Percentiles rank a stretch among this genome's conserved stretches.
These are phyloP conservation scores for Cyberlindnera lachancei DNA, from an alignment of 805 yeast species.

Conservation along the genomic window DNA sequence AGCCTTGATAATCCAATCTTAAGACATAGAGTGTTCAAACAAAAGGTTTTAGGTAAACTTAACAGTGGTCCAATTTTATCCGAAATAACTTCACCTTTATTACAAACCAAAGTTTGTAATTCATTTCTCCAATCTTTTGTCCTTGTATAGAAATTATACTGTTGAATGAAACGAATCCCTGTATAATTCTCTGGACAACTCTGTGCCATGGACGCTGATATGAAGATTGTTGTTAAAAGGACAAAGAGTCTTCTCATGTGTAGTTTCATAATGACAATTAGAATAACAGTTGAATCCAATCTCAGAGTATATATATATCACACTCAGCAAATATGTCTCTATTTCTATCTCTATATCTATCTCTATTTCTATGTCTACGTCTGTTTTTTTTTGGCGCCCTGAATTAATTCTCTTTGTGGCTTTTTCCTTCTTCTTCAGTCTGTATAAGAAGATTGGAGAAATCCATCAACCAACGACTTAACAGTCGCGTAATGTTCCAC, in stretches of 20 bases:
- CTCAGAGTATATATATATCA: no score
- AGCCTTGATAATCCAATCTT: not conserved
- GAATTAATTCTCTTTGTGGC: no score
- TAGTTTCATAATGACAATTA: no score
- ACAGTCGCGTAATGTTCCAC: constrained; percentile 4
- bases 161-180: not conserved
- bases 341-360: no score
- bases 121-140: not conserved
- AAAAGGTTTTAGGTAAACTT: not conserved
- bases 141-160: not conserved
- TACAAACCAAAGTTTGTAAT: not conserved
- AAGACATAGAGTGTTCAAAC: not conserved
- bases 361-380: no score
- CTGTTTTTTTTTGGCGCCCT: no score
- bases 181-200: not conserved
- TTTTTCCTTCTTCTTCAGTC: not conserved
- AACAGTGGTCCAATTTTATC: not conserved
- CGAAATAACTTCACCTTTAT: not conserved
- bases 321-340: no score
- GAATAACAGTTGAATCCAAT: no score
- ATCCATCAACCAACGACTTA: not conserved
- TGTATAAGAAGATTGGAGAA: not conserved
- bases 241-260: no score
- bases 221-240: no score
- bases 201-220: no score